Base-by-base conservation (phyloP, 148 eudicot species). In the Arctostaphylos glauca region DNA sequence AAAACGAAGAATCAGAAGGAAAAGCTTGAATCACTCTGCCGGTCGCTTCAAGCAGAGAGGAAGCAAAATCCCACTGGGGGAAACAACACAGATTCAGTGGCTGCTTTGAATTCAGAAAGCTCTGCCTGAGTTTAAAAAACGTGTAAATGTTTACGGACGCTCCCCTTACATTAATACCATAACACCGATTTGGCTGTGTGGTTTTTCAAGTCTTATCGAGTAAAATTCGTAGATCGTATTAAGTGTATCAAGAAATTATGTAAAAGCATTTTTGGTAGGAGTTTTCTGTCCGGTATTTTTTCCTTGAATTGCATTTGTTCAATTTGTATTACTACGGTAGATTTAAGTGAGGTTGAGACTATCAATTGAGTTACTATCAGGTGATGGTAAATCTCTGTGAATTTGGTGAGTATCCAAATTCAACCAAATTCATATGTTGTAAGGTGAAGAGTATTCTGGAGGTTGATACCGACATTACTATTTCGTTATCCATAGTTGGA, bases 41-140 rank as follows among this genome's bases (percentile, higher is more conserved):
- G 99, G 49, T 94, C 93, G 19, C 93, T 96, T 78, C 99, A 96
- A 86, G 98, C 93, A 43, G 98, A 96, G 81, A 88, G 99, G 89
- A 96, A 94, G 84, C 94, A 89, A 84, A 86, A 56, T 82, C 62
- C 88, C 43, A 77, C 68, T 21, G 86, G 70, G 21, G 58, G 77
- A 73, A 90, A 70, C 82, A 86, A 84, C 79, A 60, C 85, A 6
- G 91, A 90, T 76, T 67, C 91, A 44, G 88, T 74, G 80, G 81
- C 85, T 75, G 85, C 46, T 84, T 74, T 84, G 81, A 86, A 44
- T 68, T 25, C 19, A 47, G 66, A 38, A 41, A 18, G 44, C 43
- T 53, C 44, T 6, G 6, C 52, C 13, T 4, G 47, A 54, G 52
- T 64, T 23, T 25, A 44, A 41, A 48, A 73, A n/a, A 38, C 49